Evolutionary conservation across 2,329 filamentous ascomycete species (phyloP), one percentile per base, ranked within the genome.

Genomic region (Xylariaceae sp.): DNA sequence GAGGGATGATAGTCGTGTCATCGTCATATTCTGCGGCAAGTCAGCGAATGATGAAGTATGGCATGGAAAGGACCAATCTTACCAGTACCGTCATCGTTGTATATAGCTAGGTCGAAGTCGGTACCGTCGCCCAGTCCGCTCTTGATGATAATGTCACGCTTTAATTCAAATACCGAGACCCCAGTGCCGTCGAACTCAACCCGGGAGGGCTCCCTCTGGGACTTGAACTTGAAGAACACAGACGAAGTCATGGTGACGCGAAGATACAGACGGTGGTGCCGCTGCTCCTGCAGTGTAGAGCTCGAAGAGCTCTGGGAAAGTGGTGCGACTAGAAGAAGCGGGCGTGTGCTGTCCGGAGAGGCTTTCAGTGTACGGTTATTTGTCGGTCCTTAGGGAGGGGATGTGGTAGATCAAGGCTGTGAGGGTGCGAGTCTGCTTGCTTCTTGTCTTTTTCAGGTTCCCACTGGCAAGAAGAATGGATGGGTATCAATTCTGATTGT

Each of bases 191-290:
- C 90, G 61, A 98, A 96, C 56, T 89, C 85, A 53, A 98, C 88
- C 56, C 89, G 80, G 37, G 87, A 87, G 40, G 88, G 86, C 58
- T 96, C 92, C 68, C 88, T 95, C 59, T 93, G 88, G 50, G 90
- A 96, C 68, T 95, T 96, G 80, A 98, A 98, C 68, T 94, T 94
- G 84, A 95, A 98, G 67, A 95, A 96, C 57, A 98, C 92, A 47
- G 89, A 96, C 37, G 92, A 94, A 58, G 87, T 78, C 89, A 95
- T 95, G 55, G 55, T 77, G 67, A 58, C 39, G 33, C 42, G 43
- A 26, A 26, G 12, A 14, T 5, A 26, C 24, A 23, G 21, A 23
- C 21, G 21, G 24, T 26, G 15, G 24, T n/a, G n/a, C n/a, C n/a
- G n/a, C n/a, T n/a, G n/a, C n/a, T n/a, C n/a, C n/a, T n/a, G n/a